Conservation (phyloP, 192 early-diverging fungal genomes). For the Podila minutissima region DNA sequence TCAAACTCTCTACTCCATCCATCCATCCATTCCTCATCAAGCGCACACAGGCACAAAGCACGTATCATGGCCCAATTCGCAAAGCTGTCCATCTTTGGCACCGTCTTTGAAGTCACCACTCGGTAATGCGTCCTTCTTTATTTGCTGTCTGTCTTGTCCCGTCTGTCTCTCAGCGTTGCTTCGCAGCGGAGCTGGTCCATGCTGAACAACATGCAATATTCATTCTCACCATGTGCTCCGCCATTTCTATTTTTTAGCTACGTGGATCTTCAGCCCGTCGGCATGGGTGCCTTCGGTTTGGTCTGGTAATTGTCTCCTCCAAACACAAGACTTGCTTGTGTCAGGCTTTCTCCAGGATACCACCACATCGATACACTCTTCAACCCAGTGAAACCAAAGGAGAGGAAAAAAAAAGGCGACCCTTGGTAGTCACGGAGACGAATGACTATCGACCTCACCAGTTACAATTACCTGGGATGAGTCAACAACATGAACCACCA, state of each 20-base stretch:
- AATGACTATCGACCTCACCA: too few relatives aligned
- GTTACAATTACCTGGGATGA: not conserved
- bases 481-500: too few relatives aligned
- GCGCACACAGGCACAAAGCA: too few relatives aligned
- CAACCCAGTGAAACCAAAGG: too few relatives aligned
- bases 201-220: not conserved
- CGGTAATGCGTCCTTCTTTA: constrained; percentile 41
- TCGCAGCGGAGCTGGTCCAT: not conserved
- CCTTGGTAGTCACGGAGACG: too few relatives aligned
- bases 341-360: not conserved
- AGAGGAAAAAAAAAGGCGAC: too few relatives aligned
- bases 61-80: constrained; percentile 71
- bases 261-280: constrained; percentile 92
- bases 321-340: too few relatives aligned
- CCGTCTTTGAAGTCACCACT: constrained; percentile 85
- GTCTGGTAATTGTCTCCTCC: constrained; percentile 79
- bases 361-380: too few relatives aligned
- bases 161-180: too few relatives aligned
- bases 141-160: too few relatives aligned
- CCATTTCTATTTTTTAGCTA: constrained; percentile 64
- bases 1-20: not conserved
- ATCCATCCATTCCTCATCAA: not conserved
- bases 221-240: not conserved
- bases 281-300: constrained; percentile 97
- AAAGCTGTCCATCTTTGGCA: constrained; percentile 84